These are phyloP conservation scores for Russula sp. DNA, from an alignment of 768 basidiomycete genomes.

Conservation along the genomic window DNA sequence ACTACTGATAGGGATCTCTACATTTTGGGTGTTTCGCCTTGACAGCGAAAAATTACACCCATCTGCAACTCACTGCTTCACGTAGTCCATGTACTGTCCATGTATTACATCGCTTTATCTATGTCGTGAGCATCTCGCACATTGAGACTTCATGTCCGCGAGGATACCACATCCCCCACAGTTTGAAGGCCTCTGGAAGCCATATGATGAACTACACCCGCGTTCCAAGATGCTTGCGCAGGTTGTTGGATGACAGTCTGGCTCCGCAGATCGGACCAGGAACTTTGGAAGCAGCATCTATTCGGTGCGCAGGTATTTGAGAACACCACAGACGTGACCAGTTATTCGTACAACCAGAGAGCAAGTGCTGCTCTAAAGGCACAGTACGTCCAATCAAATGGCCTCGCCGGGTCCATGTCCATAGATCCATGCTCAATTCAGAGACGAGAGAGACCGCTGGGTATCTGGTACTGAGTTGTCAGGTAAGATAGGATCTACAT, in stretches of 20 bases:
- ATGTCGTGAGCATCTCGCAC: background rate
- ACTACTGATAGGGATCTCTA: background rate
- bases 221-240: background rate
- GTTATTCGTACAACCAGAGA: background rate
- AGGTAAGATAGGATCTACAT: slow-evolving; percentile 37
- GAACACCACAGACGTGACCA: slow-evolving; percentile 36
- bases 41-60: background rate
- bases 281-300: slow-evolving; percentile 62
- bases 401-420: background rate
- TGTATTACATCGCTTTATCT: background rate
- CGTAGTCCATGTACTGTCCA: background rate
- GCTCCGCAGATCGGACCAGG: slow-evolving; percentile 55
- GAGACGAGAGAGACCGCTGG: slow-evolving; percentile 9
- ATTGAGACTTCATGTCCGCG: background rate
- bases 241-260: background rate
- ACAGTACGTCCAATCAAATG: background rate
- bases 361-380: background rate
- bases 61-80: background rate
- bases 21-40: background rate
- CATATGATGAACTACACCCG: background rate
- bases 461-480: background rate
- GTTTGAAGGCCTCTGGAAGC: background rate
- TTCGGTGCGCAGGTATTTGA: slow-evolving; percentile 52
- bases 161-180: background rate
- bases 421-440: background rate